phyloP scores from a whole-genome alignment of 2,329 filamentous ascomycete genomes.

The Pseudocercospora eumusae region DNA sequence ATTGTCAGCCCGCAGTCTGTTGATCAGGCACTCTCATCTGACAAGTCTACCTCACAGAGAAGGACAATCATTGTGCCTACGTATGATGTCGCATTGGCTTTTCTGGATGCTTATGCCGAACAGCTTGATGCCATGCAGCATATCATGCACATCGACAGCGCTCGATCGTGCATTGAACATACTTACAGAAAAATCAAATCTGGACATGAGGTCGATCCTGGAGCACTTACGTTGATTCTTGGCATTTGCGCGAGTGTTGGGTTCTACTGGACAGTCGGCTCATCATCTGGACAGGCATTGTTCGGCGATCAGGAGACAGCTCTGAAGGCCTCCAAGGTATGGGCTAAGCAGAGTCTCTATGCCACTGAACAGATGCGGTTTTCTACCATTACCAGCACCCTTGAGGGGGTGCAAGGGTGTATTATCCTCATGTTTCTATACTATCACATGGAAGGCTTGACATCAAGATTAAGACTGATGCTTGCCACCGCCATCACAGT shows the following conservation, averaged over 20 bases:
- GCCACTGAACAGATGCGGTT: slow-evolving; percentile 23
- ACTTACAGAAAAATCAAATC: slow-evolving; percentile 22
- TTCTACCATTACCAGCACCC: slow-evolving; percentile 8
- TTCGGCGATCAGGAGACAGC: slow-evolving; percentile 18
- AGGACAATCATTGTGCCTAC: slow-evolving; percentile 27
- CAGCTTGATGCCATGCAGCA: slow-evolving; percentile 34
- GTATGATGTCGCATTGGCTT: slow-evolving; percentile 20
- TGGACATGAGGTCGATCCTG: slow-evolving; percentile 15
- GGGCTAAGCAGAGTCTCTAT: slow-evolving; percentile 22
- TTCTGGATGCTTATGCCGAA: slow-evolving; percentile 27
- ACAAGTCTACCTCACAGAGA: neutral
- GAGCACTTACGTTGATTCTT: slow-evolving; percentile 18
- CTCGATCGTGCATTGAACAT: slow-evolving; percentile 23
- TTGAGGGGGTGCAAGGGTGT: slow-evolving; percentile 35
- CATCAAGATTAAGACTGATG: slow-evolving; percentile 24
- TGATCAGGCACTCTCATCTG: slow-evolving; percentile 12
- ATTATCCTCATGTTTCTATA: slow-evolving; percentile 36
- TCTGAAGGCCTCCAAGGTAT: slow-evolving; percentile 15
- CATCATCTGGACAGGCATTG: slow-evolving; percentile 4
- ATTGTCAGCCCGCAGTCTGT: slow-evolving; percentile 14
- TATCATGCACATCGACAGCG: slow-evolving; percentile 30
- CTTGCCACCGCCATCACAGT: slow-evolving; percentile 28
- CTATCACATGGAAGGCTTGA: slow-evolving; percentile 37
- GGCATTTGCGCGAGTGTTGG: slow-evolving; percentile 22
- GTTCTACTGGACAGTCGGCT: slow-evolving; percentile 21